Conservation (phyloP, 1,284 basidiomycete genomes). For the Ganoderma multipileum region DNA sequence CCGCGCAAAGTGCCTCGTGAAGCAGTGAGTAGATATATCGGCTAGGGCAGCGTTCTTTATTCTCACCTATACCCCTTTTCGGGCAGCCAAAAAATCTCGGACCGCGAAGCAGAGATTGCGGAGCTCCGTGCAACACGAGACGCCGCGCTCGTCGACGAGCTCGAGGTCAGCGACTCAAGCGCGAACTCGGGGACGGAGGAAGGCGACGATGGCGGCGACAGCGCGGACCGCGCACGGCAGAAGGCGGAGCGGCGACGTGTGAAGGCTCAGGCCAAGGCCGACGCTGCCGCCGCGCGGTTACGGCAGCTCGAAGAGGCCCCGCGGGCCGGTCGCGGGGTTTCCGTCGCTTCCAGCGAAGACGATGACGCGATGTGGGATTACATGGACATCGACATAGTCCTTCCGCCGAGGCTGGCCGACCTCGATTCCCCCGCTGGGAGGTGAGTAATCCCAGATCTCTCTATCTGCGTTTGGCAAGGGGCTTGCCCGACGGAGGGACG, state of each 20-base stretch:
- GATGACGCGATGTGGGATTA: constrained; percentile 36
- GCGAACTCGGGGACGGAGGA: constrained; percentile 38
- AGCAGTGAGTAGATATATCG: constrained; percentile 58
- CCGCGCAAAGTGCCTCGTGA: constrained; percentile 70
- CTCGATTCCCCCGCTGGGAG: constrained; percentile 61
- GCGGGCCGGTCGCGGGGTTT: constrained; percentile 25
- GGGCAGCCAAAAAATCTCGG: constrained; percentile 51
- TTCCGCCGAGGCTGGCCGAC: constrained; percentile 51
- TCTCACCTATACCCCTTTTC: constrained; percentile 8
- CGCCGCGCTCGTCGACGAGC: constrained; percentile 30
- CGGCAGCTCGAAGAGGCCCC: constrained; percentile 31
- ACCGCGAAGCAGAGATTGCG: constrained; percentile 36
- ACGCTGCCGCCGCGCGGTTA: constrained; percentile 29
- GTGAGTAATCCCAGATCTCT: constrained; percentile 41
- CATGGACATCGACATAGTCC: constrained; percentile 31
- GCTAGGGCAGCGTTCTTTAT: background rate
- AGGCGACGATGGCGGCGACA: constrained; percentile 31
- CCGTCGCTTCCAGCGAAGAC: constrained; percentile 32
- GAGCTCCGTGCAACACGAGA: constrained; percentile 43
- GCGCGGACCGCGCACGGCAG: constrained; percentile 26
- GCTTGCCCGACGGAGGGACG: background rate
- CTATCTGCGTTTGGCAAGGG: background rate
- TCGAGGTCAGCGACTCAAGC: constrained; percentile 27
- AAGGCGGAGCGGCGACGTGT: constrained; percentile 30
- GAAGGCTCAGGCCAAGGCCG: constrained; percentile 29